A percentile compares a stretch with the other conserved stretches of the same genome.
Conservation (phyloP, 306 rosid genomes). For the barrel medic (Medicago truncatula) region MtrunA17r5.0-ANR NC_053049.1:16238001-16238500, state of each 20-base stretch:
- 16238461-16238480: no score
- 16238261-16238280: constrained; percentile 64
- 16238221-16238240: constrained; percentile 53
- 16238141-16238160: constrained; percentile 36
- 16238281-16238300: constrained; percentile 61
- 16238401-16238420: no score
- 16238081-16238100: not conserved
- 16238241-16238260: constrained; percentile 64
- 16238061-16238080: not conserved
- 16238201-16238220: constrained; percentile 50
- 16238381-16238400: no score
- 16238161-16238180: constrained; percentile 56
- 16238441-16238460: no score
- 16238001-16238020: not conserved
- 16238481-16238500: not conserved
- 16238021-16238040: constrained; percentile 9
- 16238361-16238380: not conserved
- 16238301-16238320: constrained; percentile 54
- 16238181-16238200: constrained; percentile 64
- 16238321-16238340: not conserved
- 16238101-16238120: constrained; percentile 1
- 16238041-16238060: constrained; percentile 19
- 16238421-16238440: no score
- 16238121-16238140: not conserved
- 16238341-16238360: not conserved